These are phyloP conservation scores for Backusella tuberculispora DNA, from an alignment of 192 early-diverging fungal species.

Conservation along the genomic window DNA sequence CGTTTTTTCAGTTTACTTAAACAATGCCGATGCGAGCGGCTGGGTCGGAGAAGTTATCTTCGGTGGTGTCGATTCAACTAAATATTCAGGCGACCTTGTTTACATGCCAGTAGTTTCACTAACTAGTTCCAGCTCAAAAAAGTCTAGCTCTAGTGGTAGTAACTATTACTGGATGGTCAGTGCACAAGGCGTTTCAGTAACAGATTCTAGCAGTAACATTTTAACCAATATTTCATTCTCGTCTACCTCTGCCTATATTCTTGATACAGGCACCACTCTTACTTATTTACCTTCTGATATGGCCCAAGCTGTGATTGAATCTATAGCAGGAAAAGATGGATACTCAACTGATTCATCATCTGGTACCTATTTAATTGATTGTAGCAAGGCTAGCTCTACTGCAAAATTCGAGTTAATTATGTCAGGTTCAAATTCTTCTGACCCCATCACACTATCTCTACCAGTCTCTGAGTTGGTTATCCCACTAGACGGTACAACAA, in stretches of 20 bases:
- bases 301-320: neutral
- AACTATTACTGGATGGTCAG: slow-evolving; percentile 27
- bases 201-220: neutral
- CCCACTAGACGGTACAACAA: neutral
- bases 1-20: slow-evolving; percentile 21
- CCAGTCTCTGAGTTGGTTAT: slow-evolving; percentile 1
- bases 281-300: slow-evolving; percentile 3
- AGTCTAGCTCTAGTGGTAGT: neutral
- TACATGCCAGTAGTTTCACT: slow-evolving; percentile 37
- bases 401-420: slow-evolving; percentile 14
- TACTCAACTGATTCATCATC: neutral
- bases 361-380: slow-evolving; percentile 20
- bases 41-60: slow-evolving; percentile 45
- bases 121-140: neutral
- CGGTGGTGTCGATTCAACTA: slow-evolving; percentile 47
- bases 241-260: neutral
- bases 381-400: slow-evolving; percentile 17
- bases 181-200: slow-evolving; percentile 25
- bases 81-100: slow-evolving; percentile 45
- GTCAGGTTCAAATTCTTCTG: neutral
- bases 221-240: neutral
- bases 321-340: slow-evolving; percentile 17
- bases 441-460: neutral
- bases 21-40: neutral
- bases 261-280: slow-evolving; percentile 25